phyloP scores from a whole-genome alignment of 2,329 filamentous ascomycete species.

The Eutypella sp. region DNA sequence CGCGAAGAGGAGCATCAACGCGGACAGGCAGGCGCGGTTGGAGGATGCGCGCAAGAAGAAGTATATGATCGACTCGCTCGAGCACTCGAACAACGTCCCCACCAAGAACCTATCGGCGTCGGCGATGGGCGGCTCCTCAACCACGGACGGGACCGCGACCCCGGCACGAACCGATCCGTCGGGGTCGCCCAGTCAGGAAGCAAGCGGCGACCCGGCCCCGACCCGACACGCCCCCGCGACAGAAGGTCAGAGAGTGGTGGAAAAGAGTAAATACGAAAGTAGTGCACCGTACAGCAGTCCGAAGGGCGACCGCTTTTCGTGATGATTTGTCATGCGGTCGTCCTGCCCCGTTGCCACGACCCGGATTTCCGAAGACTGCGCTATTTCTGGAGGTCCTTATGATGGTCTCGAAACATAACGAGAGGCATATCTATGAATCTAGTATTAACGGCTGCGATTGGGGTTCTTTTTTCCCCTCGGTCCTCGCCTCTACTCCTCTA shows the following conservation, averaged over 20 bases:
- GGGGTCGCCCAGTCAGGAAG: constrained; percentile 66
- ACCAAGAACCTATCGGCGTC: constrained; percentile 28
- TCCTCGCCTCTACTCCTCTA: no score
- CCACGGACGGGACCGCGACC: constrained; percentile 34
- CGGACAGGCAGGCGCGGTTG: constrained; percentile 70
- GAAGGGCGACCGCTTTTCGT: constrained; percentile 83
- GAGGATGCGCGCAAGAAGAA: constrained; percentile 63
- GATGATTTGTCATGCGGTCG: constrained; percentile 14
- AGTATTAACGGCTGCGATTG: no score
- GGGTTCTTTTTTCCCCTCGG: no score
- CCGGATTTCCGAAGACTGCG: no score
- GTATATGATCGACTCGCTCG: constrained; percentile 51
- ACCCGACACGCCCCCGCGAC: constrained; percentile 74
- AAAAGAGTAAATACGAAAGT: constrained; percentile 90
- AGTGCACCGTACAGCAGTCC: constrained; percentile 67
- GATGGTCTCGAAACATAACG: no score
- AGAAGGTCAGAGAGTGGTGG: constrained; percentile 59
- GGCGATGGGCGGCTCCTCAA: constrained; percentile 30
- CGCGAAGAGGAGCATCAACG: constrained; percentile 91
- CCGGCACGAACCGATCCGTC: constrained; percentile 55
- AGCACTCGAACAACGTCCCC: constrained; percentile 39
- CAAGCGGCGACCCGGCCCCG: constrained; percentile 74
- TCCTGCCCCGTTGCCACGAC: no score
- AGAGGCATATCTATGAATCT: no score
- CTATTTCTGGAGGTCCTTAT: no score